These are phyloP conservation scores for Platanthera zijinensis DNA, from an alignment of 106 monocot species.

Conservation along the genomic window DNA sequence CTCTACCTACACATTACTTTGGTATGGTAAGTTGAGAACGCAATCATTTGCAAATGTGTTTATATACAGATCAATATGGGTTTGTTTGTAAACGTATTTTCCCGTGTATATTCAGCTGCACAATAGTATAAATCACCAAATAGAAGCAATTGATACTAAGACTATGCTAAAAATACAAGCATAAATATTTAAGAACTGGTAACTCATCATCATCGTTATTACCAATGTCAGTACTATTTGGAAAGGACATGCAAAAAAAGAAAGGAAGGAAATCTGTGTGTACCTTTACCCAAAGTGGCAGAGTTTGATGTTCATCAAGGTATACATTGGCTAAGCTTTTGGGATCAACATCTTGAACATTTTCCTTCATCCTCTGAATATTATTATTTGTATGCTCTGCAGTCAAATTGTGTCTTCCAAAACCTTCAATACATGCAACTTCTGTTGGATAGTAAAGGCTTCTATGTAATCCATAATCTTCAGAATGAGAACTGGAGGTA, in stretches of 20 bases:
- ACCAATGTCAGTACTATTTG: background rate
- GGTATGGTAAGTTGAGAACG: background rate
- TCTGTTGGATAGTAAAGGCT: slow-evolving; percentile 16
- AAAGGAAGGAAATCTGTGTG: background rate
- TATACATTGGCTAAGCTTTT: slow-evolving; percentile 12
- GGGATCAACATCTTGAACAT: slow-evolving; percentile 21
- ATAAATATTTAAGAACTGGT: too few species aligned
- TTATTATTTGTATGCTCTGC: slow-evolving; percentile 6
- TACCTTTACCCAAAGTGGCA: slow-evolving; percentile 89
- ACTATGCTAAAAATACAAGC: background rate
- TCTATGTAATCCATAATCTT: slow-evolving; percentile 9
- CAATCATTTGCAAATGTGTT: background rate
- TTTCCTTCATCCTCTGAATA: slow-evolving; percentile 11
- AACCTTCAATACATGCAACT: slow-evolving; percentile 19
- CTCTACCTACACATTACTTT: background rate
- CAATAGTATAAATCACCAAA: background rate
- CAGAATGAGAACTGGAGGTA: slow-evolving; percentile 14
- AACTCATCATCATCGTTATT: background rate
- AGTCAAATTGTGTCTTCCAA: slow-evolving; percentile 15
- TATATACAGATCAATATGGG: background rate
- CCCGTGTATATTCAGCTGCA: background rate
- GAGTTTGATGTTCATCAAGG: slow-evolving; percentile 31
- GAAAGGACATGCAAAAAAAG: background rate
- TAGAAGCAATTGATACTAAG: background rate
- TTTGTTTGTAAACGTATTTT: background rate